Evolutionary conservation across 768 basidiomycete species (phyloP), one percentile per base, ranked within the genome.

Genomic region (Lepiota subincarnata): DNA sequence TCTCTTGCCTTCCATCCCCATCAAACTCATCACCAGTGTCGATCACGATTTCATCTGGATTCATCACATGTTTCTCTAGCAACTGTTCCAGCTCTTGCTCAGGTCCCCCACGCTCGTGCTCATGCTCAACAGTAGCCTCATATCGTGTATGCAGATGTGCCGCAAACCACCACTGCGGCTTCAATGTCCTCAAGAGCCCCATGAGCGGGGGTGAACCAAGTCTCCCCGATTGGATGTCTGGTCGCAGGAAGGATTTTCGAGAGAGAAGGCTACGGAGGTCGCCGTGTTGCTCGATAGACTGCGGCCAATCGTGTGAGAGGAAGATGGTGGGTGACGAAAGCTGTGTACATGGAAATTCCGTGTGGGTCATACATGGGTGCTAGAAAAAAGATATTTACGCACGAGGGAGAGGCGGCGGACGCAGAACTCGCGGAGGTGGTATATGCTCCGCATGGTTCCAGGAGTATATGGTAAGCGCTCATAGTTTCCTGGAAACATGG

Each of bases 221-320:
- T 31, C 8, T 31, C 31, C 31, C 31, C 2, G 31, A 31, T 31
- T 69, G 65, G 55, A 94, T 77, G 68, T 98, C 92, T 20, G 74
- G 70, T 34, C 75, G 74, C 64, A 98, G 87, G 70, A 86, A 89
- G 0, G 84, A 82, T 65, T 95, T 98, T 39, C 81, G 79, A 2
- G 82, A 74, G 12, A 98, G 70, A 0, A 99, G 74, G 7, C 62
- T 73, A 5, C 63, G 61, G 6, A 85, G 67, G 62, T 98, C 79
- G 14, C 95, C 94, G 58, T 93, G 76, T 7, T 83, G 82, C 55
- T 89, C 92, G 50, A 99, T 94, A 1, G 77, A 77, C 38, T 81
- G 78, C 0, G 97, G 97, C 97, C 96, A 99, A 68, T 98, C 97
- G 65, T 99, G 96, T 1, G 95, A 98, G 34, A 98, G 76, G 73